Evolutionary conservation across 352 stramenopile species (phyloP).

Genomic region (Phytophthora capsici): DNA sequence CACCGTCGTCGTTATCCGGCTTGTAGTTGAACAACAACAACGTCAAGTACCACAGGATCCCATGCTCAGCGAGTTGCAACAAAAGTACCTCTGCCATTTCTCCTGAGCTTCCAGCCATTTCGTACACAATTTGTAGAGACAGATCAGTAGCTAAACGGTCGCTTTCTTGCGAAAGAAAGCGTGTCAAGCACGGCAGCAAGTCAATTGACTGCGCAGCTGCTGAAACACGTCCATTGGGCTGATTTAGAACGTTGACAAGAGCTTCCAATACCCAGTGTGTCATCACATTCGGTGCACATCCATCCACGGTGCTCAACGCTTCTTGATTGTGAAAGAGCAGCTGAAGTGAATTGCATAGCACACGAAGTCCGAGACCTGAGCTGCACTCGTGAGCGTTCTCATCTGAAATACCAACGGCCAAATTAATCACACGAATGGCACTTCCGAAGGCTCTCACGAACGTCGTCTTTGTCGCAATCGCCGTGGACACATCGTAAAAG

Average conservation of each 20-base stretch:
- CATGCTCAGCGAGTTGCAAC: slow-evolving; percentile 81
- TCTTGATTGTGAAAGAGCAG: slow-evolving; percentile 82
- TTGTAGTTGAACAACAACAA: slow-evolving; percentile 80
- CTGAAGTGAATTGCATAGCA: slow-evolving; percentile 78
- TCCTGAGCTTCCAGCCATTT: slow-evolving; percentile 80
- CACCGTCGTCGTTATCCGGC: slow-evolving; percentile 35
- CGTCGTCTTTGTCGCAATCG: slow-evolving; percentile 61
- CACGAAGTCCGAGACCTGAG: slow-evolving; percentile 71
- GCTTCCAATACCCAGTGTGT: slow-evolving; percentile 84
- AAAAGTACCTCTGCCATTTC: slow-evolving; percentile 87
- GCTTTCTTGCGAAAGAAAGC: slow-evolving; percentile 72
- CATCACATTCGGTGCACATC: slow-evolving; percentile 71
- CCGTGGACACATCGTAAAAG: slow-evolving; percentile 61
- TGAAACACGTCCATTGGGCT: slow-evolving; percentile 81
- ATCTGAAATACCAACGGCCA: slow-evolving; percentile 74
- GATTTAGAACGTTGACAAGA: slow-evolving; percentile 84
- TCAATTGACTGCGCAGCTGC: slow-evolving; percentile 83
- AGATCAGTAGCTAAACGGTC: slow-evolving; percentile 76
- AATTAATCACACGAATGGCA: slow-evolving; percentile 79
- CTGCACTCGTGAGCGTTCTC: slow-evolving; percentile 81
- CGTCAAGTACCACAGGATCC: slow-evolving; percentile 85
- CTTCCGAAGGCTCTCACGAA: slow-evolving; percentile 78
- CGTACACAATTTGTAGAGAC: slow-evolving; percentile 82
- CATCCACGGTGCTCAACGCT: slow-evolving; percentile 50
- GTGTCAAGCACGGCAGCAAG: slow-evolving; percentile 79